phyloP scores from a whole-genome alignment of 176 grass and related monocot genomes.

The Thinopyrum elongatum region DNA sequence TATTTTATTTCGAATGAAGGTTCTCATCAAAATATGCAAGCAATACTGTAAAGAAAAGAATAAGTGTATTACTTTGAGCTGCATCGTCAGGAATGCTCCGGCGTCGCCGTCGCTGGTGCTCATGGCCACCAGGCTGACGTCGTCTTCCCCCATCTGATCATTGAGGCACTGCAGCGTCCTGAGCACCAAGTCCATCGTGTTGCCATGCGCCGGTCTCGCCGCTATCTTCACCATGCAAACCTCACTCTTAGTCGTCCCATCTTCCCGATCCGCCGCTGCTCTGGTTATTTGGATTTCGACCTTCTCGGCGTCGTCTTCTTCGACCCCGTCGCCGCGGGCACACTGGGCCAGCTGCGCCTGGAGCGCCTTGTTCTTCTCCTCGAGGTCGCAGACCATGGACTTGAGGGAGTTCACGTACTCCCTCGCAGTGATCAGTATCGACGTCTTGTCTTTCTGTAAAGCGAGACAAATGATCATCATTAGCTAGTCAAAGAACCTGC shows the following conservation, averaged over 20 bases:
- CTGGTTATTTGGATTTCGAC: constrained; percentile 56
- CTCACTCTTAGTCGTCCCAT: background rate
- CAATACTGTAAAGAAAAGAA: background rate
- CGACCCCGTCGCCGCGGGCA: background rate
- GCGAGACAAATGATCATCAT: background rate
- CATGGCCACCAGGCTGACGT: constrained; percentile 46
- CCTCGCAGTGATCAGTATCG: constrained; percentile 68
- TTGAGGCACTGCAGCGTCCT: constrained; percentile 54
- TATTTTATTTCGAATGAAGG: background rate
- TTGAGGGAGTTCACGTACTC: constrained; percentile 65
- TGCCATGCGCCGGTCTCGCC: constrained; percentile 21
- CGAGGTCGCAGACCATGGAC: constrained; percentile 52
- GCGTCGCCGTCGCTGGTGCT: constrained; percentile 21
- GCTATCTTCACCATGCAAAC: constrained; percentile 45
- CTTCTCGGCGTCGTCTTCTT: background rate
- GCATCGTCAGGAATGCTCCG: constrained; percentile 34
- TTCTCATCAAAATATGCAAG: background rate
- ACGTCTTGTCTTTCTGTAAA: constrained; percentile 83
- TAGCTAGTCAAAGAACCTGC: too few species aligned
- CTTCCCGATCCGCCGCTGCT: background rate
- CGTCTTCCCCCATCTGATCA: constrained; percentile 27
- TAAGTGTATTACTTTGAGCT: constrained; percentile 43
- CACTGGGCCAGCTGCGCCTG: constrained; percentile 24
- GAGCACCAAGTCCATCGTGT: constrained; percentile 47
- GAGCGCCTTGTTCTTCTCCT: constrained; percentile 72